phyloP scores from a whole-genome alignment of 306 rosid species.

The Trichosanthes truncata region DNA sequence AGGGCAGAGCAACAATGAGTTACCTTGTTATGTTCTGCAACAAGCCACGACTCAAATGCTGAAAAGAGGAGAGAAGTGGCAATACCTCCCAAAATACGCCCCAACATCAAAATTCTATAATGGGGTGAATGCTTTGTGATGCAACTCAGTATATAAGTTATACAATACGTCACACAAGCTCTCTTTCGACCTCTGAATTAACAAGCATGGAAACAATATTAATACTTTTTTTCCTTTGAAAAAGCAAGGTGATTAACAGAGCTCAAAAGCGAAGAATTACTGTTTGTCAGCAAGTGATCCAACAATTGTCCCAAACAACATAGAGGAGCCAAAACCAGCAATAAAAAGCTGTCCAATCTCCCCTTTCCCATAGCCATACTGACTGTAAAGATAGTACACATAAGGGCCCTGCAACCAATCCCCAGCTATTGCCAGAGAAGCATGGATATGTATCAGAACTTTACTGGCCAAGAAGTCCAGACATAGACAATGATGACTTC shows the following conservation, averaged over 20 bases:
- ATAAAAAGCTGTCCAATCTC: constrained; percentile 94
- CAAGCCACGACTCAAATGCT: constrained; percentile 96
- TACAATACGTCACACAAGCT: constrained; percentile 90
- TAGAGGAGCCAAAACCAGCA: constrained; percentile 97
- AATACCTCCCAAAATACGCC: constrained; percentile 91
- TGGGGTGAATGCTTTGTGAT: constrained; percentile 91
- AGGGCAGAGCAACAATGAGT: background rate
- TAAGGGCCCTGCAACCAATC: constrained; percentile 99
- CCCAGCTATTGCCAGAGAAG: constrained; percentile 62
- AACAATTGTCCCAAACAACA: constrained; percentile 92
- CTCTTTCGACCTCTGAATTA: constrained; percentile 89
- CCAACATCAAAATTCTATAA: constrained; percentile 78
- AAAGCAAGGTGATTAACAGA: background rate
- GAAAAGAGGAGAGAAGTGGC: constrained; percentile 93
- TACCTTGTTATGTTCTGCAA: constrained; percentile 97
- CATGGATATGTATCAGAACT: constrained; percentile 10
- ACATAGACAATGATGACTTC: background rate
- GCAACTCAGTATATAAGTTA: constrained; percentile 87
- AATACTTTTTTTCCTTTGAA: background rate
- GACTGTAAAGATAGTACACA: constrained; percentile 89
- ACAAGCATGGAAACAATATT: constrained; percentile 6
- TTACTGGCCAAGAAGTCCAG: background rate
- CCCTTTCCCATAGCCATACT: constrained; percentile 77
- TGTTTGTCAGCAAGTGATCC: constrained; percentile 98
- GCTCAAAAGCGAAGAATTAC: constrained; percentile 31